Evolutionary conservation across 1,139 yeast genomes (phyloP).

Genomic region (Petasospora fabianii): DNA sequence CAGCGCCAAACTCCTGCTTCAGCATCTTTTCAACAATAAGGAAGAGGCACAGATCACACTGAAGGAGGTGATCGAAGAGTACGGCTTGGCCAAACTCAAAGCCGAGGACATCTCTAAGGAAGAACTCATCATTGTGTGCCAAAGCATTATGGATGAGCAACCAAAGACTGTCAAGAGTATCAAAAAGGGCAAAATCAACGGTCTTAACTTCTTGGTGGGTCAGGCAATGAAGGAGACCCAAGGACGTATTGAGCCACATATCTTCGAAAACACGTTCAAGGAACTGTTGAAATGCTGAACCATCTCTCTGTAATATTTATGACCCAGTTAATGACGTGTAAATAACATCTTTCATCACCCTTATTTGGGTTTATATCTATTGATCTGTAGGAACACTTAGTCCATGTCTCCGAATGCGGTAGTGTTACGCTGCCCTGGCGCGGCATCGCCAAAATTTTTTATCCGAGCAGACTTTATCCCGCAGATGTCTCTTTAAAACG

Average conservation of each 20-base stretch:
- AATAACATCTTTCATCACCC: too few species aligned
- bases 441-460: not conserved
- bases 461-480: not conserved
- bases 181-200: slow-evolving; percentile 42
- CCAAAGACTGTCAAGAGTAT: slow-evolving; percentile 53
- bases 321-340: too few species aligned
- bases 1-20: slow-evolving; percentile 62
- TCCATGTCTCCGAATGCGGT: not conserved
- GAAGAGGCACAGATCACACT: slow-evolving; percentile 29
- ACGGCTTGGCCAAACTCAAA: slow-evolving; percentile 42
- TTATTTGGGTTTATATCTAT: too few species aligned
- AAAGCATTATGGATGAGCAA: slow-evolving; percentile 52
- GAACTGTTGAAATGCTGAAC: slow-evolving; percentile 4
- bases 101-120: slow-evolving; percentile 31
- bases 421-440: not conserved
- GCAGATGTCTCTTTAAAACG: not conserved
- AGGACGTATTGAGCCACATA: slow-evolving; percentile 57
- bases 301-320: too few species aligned
- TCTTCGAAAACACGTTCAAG: slow-evolving; percentile 44
- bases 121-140: slow-evolving; percentile 51
- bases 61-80: slow-evolving; percentile 46
- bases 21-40: slow-evolving; percentile 52
- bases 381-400: too few species aligned
- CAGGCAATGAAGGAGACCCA: slow-evolving; percentile 76
- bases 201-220: slow-evolving; percentile 72